Percentiles rank a stretch among this genome's conserved stretches.
phyloP scores from a whole-genome alignment of 2,329 filamentous ascomycete species.

The Fusarium pseudocircinatum region DNA sequence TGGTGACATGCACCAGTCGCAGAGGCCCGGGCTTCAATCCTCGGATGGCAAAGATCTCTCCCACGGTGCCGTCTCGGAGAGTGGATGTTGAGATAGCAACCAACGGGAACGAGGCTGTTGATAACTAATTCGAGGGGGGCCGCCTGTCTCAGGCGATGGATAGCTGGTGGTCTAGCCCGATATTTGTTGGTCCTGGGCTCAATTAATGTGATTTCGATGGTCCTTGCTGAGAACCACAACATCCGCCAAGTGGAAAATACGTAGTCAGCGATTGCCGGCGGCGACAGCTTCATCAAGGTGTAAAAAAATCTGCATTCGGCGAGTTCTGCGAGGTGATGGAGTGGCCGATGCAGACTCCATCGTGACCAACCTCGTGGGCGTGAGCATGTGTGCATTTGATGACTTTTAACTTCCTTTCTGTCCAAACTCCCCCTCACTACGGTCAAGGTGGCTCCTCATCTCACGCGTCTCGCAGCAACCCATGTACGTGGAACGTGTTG shows the following conservation, averaged over 20 bases:
- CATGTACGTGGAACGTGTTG: constrained; percentile 44
- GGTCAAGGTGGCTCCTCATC: constrained; percentile 24
- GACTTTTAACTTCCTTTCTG: constrained; percentile 24
- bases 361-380: constrained; percentile 29
- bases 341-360: constrained; percentile 32
- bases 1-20: constrained; percentile 30
- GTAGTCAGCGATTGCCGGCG: constrained; percentile 14
- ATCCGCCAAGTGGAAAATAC: constrained; percentile 20
- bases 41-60: constrained; percentile 30
- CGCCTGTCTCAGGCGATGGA: constrained; percentile 33
- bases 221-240: constrained; percentile 33
- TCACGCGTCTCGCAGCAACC: constrained; percentile 45
- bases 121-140: constrained; percentile 36
- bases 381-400: constrained; percentile 4
- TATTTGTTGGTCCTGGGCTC: constrained; percentile 23
- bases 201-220: constrained; percentile 33
- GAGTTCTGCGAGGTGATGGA: constrained; percentile 30
- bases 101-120: constrained; percentile 34
- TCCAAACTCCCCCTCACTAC: constrained; percentile 28
- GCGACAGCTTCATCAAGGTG: constrained; percentile 34
- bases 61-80: constrained; percentile 8
- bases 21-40: constrained; percentile 23
- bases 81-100: constrained; percentile 17
- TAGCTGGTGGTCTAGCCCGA: constrained; percentile 7
- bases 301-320: constrained; percentile 26